Conservation (phyloP, 192 early-diverging fungal genomes). For the Backusella mclennaniae region DNA sequence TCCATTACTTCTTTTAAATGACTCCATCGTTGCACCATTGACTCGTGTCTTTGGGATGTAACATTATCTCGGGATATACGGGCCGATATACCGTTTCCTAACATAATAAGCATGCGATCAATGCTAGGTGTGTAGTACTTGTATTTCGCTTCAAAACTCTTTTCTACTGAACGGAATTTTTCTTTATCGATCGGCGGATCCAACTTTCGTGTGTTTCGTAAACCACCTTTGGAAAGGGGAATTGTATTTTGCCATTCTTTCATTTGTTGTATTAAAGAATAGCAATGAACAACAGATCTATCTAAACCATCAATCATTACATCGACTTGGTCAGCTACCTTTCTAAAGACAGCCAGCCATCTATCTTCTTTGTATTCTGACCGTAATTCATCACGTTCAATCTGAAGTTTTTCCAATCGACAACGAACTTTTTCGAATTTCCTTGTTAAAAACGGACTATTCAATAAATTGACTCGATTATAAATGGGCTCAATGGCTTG, state of each 20-base stretch:
- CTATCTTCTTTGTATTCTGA: slow-evolving; percentile 58
- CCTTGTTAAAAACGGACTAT: slow-evolving; percentile 21
- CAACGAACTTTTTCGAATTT: slow-evolving; percentile 39
- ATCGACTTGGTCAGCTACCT: slow-evolving; percentile 51
- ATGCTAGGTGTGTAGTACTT: slow-evolving; percentile 57
- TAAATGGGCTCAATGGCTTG: not conserved
- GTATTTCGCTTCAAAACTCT: slow-evolving; percentile 56
- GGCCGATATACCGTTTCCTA: slow-evolving; percentile 53
- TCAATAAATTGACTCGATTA: slow-evolving; percentile 12
- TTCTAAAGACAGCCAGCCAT: slow-evolving; percentile 58
- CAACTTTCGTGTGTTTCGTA: slow-evolving; percentile 4
- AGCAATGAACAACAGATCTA: slow-evolving; percentile 48
- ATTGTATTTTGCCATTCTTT: slow-evolving; percentile 26
- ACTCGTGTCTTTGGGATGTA: slow-evolving; percentile 42
- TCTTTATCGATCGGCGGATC: slow-evolving; percentile 39
- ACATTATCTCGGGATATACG: slow-evolving; percentile 39
- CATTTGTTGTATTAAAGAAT: slow-evolving; percentile 23
- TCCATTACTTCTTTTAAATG: slow-evolving; percentile 40
- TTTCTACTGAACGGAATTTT: slow-evolving; percentile 45
- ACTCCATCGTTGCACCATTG: slow-evolving; percentile 52
- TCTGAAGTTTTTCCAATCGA: slow-evolving; percentile 39
- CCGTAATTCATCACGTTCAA: slow-evolving; percentile 51
- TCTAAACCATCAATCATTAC: slow-evolving; percentile 60
- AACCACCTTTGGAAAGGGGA: not conserved
- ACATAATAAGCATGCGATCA: slow-evolving; percentile 54